These are phyloP conservation scores for Solanum infundibuliforme DNA, from an alignment of 257 asterid species.

Conservation along the genomic window DNA sequence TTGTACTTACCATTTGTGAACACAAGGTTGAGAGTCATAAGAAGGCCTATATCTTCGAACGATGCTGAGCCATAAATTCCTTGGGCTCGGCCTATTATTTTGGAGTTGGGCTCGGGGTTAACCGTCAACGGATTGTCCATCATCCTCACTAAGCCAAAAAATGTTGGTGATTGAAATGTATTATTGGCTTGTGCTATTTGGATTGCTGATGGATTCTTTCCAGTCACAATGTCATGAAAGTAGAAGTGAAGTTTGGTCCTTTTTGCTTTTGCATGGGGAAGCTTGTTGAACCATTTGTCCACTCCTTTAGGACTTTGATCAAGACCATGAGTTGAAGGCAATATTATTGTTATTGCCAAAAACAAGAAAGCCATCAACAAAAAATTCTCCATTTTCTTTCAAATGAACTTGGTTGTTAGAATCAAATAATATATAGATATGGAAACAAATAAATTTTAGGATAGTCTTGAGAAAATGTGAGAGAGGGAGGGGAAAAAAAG, in stretches of 20 bases:
- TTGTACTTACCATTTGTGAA: neutral
- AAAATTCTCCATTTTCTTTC: neutral
- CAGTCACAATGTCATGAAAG: neutral
- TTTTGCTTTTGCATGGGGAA: neutral
- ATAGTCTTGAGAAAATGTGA: neutral
- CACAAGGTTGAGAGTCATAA: conserved; percentile 1
- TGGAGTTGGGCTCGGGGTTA: neutral
- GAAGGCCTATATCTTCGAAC: neutral
- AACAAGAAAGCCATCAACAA: neutral
- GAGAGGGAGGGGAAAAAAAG: neutral
- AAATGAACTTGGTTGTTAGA: neutral
- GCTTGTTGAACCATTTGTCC: neutral
- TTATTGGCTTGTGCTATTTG: neutral
- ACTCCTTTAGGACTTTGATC: conserved; percentile 3
- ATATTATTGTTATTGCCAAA: neutral
- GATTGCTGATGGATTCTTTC: neutral
- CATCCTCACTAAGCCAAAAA: neutral
- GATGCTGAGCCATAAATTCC: neutral
- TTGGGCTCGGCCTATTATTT: conserved; percentile 3
- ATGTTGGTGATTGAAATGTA: neutral
- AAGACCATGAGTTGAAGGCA: neutral
- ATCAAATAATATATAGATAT: neutral
- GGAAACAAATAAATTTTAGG: neutral
- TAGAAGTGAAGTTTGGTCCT: neutral
- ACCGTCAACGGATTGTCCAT: neutral